A percentile compares a stretch with the other conserved stretches of the same genome.
Evolutionary conservation across 2,329 filamentous ascomycete genomes (phyloP).

Genomic region (Zymoseptoria brevis): DNA sequence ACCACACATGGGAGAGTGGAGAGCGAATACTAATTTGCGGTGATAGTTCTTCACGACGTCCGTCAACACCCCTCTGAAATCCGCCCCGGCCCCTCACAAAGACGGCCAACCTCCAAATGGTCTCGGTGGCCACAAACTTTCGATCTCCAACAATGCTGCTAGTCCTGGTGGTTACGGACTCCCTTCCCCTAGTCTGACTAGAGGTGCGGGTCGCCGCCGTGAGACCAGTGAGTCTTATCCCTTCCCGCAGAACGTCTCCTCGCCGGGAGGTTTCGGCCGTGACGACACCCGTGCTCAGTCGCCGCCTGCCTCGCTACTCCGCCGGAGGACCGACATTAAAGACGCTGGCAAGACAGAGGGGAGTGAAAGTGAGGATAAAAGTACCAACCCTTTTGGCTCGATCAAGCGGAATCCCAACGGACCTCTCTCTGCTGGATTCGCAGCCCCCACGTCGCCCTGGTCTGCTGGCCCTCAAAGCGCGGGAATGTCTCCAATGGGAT

Average conservation of each 20-base stretch:
- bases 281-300: slow-evolving; percentile 56
- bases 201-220: slow-evolving; percentile 66
- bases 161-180: slow-evolving; percentile 57
- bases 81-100: slow-evolving; percentile 64
- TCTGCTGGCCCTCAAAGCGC: slow-evolving; percentile 49
- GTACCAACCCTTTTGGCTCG: slow-evolving; percentile 41
- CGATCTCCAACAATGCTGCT: slow-evolving; percentile 61
- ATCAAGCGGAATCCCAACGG: slow-evolving; percentile 51
- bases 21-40: neutral
- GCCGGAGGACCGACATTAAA: slow-evolving; percentile 55
- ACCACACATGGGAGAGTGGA: neutral
- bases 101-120: slow-evolving; percentile 48
- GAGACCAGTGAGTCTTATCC: slow-evolving; percentile 69
- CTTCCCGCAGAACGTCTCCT: slow-evolving; percentile 45
- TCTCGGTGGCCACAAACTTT: slow-evolving; percentile 68
- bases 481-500: slow-evolving; percentile 65
- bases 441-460: slow-evolving; percentile 49
- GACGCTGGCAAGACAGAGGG: slow-evolving; percentile 34
- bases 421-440: slow-evolving; percentile 44
- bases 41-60: slow-evolving; percentile 70
- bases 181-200: slow-evolving; percentile 63
- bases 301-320: slow-evolving; percentile 52
- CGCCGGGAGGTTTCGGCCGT: slow-evolving; percentile 50
- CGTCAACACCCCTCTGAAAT: slow-evolving; percentile 77
- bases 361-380: slow-evolving; percentile 32